Percentiles rank a stretch among this genome's conserved stretches.
These are phyloP conservation scores for Straminergon stramineum DNA, from an alignment of 225 moss, liverwort and hornwort species.

Conservation along the genomic window DNA sequence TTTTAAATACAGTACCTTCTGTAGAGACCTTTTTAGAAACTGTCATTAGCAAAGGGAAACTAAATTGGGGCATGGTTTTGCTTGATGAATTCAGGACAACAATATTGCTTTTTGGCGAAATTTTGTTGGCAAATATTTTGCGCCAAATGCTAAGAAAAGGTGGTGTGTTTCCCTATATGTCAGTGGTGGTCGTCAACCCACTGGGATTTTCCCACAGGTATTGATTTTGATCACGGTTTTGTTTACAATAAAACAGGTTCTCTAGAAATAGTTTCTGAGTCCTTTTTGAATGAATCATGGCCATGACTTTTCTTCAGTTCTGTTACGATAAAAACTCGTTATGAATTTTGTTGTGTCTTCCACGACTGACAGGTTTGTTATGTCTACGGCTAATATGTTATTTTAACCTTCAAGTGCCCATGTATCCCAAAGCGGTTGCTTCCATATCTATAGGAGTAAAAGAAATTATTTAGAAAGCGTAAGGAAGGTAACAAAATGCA, in stretches of 20 bases:
- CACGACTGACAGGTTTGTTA: background rate
- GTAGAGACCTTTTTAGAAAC: background rate
- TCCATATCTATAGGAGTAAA: background rate
- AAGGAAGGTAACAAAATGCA: background rate
- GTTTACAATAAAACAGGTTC: background rate
- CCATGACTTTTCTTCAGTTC: background rate
- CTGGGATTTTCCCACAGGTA: conserved; percentile 98
- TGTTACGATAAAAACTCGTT: background rate
- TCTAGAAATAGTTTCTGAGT: background rate
- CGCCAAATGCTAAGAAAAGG: conserved; percentile 85
- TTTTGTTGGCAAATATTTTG: conserved; percentile 88
- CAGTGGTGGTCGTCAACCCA: conserved; percentile 95
- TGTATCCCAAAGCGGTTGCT: background rate
- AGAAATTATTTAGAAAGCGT: background rate
- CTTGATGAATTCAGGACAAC: conserved; percentile 62
- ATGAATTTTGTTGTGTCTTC: background rate
- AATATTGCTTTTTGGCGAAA: conserved; percentile 94
- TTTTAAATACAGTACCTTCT: background rate
- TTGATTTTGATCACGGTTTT: background rate
- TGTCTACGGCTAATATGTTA: background rate
- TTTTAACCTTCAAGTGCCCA: background rate
- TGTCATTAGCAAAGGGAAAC: background rate
- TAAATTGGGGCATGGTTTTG: background rate
- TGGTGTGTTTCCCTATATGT: conserved; percentile 99
- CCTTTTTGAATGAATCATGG: background rate